Evolutionary conservation across 495 filamentous ascomycete genomes (phyloP).

Genomic region (Penicillium ucsense): DNA sequence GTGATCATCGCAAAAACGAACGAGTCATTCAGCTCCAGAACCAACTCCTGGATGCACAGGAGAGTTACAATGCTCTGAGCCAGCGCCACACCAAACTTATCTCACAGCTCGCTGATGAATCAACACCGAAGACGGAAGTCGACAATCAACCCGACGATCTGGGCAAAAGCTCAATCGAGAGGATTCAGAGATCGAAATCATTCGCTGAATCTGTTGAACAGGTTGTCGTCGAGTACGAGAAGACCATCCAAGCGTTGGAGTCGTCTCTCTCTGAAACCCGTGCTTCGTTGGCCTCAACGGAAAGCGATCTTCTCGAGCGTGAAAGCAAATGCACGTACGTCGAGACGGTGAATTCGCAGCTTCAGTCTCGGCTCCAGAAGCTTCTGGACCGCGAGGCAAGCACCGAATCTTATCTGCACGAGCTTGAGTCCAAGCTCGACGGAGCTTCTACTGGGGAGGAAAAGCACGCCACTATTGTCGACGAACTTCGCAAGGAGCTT

Average conservation of each 20-base stretch:
- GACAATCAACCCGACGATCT: constrained; percentile 50
- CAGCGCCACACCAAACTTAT: constrained; percentile 91
- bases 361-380: constrained; percentile 82
- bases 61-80: constrained; percentile 87
- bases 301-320: constrained; percentile 80
- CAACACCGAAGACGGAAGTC: constrained; percentile 41
- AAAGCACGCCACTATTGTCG: constrained; percentile 73
- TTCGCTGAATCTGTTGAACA: constrained; percentile 94
- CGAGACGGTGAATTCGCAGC: constrained; percentile 83
- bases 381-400: constrained; percentile 78
- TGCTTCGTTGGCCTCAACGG: constrained; percentile 68
- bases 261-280: constrained; percentile 85
- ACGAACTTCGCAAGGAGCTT: constrained; percentile 86
- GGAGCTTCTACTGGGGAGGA: constrained; percentile 88
- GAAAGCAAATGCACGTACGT: constrained; percentile 87
- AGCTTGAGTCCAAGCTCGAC: constrained; percentile 81
- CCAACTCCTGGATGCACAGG: constrained; percentile 82
- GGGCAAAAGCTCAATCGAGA: constrained; percentile 74
- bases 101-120: constrained; percentile 81
- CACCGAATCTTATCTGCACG: constrained; percentile 85
- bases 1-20: constrained; percentile 64
- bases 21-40: constrained; percentile 88
- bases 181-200: constrained; percentile 85
- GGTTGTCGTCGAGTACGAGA: constrained; percentile 95
- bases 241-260: constrained; percentile 93